These are phyloP conservation scores for Albizia julibrissin DNA, from an alignment of 306 rosid genomes.

Conservation along the genomic window DNA sequence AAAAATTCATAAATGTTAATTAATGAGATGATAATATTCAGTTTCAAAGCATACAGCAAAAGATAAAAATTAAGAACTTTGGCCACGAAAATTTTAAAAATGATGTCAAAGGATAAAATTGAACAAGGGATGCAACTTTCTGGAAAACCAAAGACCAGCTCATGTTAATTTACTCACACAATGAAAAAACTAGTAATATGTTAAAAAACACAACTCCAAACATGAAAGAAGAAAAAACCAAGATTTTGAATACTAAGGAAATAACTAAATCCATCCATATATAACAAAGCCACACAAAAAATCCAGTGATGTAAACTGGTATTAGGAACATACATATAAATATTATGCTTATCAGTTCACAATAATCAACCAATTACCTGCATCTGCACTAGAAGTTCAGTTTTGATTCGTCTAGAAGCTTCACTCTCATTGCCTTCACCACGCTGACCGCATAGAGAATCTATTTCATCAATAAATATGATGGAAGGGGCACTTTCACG, in stretches of 20 bases:
- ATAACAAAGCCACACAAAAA: background rate
- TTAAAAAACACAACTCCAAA: background rate
- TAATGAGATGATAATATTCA: background rate
- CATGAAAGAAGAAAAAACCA: background rate
- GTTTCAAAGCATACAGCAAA: background rate
- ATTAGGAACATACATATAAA: background rate
- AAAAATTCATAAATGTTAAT: background rate
- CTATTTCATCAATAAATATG: constrained; percentile 94
- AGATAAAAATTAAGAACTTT: background rate
- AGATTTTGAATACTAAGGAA: background rate
- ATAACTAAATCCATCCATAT: background rate
- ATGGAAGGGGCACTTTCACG: constrained; percentile 96
- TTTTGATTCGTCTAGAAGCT: constrained; percentile 97
- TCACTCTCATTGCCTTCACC: constrained; percentile 99
- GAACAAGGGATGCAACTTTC: background rate
- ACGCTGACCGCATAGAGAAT: constrained; percentile 93
- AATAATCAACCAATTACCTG: constrained; percentile 66
- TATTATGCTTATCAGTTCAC: constrained; percentile 18
- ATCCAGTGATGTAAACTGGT: background rate
- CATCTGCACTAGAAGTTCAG: constrained; percentile 99
- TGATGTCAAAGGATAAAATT: background rate
- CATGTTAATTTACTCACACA: background rate
- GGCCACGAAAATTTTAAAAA: background rate
- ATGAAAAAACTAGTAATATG: background rate
- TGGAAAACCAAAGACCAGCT: constrained; percentile 8